A percentile compares a stretch with the other conserved stretches of the same genome.
phyloP scores from a whole-genome alignment of 805 yeast genomes.

The Phaffomyces opuntiae region DNA sequence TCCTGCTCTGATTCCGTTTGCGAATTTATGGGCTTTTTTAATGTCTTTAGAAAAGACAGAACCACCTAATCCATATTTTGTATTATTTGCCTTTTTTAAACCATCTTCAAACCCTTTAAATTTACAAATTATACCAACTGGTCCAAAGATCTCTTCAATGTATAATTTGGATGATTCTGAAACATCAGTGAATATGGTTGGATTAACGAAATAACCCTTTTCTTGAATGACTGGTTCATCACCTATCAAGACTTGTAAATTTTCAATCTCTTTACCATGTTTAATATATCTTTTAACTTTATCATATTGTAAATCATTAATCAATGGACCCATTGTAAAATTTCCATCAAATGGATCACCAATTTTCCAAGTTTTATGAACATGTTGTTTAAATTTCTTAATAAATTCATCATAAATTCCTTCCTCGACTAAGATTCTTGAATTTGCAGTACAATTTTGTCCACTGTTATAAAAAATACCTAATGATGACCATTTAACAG shows the following conservation, averaged over 20 bases:
- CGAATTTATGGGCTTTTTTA: constrained; percentile 56
- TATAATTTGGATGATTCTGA: constrained; percentile 57
- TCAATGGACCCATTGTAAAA: constrained; percentile 55
- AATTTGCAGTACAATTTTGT: constrained; percentile 63
- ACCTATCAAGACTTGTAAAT: constrained; percentile 38
- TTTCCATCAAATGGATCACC: constrained; percentile 46
- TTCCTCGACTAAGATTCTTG: constrained; percentile 55
- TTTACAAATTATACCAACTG: constrained; percentile 65
- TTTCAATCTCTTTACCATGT: constrained; percentile 42
- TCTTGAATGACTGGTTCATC: constrained; percentile 15
- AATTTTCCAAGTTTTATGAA: constrained; percentile 43
- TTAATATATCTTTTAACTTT: constrained; percentile 40
- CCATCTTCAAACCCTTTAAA: constrained; percentile 67
- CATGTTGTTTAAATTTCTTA: constrained; percentile 35
- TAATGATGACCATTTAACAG: constrained; percentile 60
- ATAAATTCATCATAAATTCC: constrained; percentile 48
- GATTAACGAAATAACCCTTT: constrained; percentile 62
- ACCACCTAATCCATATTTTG: constrained; percentile 76
- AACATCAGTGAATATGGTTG: constrained; percentile 72
- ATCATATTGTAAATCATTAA: constrained; percentile 49
- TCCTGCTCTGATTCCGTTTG: constrained; percentile 57
- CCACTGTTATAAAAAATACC: constrained; percentile 63
- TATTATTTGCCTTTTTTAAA: constrained; percentile 58
- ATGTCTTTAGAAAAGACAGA: constrained; percentile 70
- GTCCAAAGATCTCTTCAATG: constrained; percentile 83